A percentile compares a stretch with the other conserved stretches of the same genome.
Conservation (phyloP, 768 basidiomycete genomes). For the Pseudohyphozyma bogoriensis region DNA sequence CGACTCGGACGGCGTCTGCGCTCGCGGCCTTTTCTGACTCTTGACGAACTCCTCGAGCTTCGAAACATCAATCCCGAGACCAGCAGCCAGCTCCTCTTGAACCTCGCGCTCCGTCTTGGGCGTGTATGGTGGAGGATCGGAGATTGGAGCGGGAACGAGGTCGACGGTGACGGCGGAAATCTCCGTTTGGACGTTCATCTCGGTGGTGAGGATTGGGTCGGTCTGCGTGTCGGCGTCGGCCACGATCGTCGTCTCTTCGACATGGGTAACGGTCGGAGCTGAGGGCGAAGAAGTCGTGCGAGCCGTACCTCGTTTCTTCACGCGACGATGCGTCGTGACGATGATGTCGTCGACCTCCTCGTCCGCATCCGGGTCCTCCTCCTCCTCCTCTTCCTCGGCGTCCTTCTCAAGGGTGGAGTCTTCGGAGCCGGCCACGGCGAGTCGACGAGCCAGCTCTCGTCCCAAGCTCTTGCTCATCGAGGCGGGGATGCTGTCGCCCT, state of each 20-base stretch:
- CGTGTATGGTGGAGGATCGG: background rate
- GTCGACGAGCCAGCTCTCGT: conserved; percentile 12
- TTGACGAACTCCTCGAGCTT: conserved; percentile 14
- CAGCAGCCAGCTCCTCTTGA: conserved; percentile 15
- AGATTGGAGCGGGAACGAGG: conserved; percentile 6
- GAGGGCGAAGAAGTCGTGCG: background rate
- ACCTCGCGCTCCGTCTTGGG: conserved; percentile 4
- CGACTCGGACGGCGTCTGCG: background rate
- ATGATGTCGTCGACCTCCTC: conserved; percentile 25
- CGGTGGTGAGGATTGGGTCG: background rate
- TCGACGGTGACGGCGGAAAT: conserved; percentile 11
- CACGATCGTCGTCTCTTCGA: conserved; percentile 15
- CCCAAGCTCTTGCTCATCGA: conserved; percentile 21
- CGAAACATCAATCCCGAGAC: conserved; percentile 13
- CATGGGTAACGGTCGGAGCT: conserved; percentile 6
- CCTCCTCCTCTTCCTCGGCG: conserved; percentile 1
- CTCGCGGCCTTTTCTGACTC: background rate
- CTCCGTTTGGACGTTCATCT: conserved; percentile 12
- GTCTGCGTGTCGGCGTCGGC: conserved; percentile 21
- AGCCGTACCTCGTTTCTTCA: conserved; percentile 25
- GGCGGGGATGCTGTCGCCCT: background rate
- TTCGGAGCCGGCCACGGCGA: background rate
- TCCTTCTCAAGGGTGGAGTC: no score
- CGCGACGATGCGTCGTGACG: conserved; percentile 23
- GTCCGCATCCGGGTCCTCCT: conserved; percentile 1